These are phyloP conservation scores for Calendula officinalis DNA, from an alignment of 129 eudicot species.

Conservation along the genomic window DNA sequence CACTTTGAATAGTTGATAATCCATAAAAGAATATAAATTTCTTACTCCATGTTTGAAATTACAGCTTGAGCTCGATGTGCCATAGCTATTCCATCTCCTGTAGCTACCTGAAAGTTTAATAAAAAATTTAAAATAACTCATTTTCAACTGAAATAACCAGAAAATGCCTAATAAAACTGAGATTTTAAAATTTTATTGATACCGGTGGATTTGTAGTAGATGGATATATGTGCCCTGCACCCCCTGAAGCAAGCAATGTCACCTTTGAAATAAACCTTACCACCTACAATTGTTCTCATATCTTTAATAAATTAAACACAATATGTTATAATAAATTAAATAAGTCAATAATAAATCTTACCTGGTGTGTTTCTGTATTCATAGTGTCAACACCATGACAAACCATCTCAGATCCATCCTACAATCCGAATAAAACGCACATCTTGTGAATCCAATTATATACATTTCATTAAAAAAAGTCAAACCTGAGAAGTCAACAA, in stretches of 20 bases:
- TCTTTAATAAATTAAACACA: no score
- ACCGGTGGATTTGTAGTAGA: constrained; percentile 95
- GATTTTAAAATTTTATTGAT: background rate
- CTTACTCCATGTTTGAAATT: constrained; percentile 97
- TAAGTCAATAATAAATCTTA: background rate
- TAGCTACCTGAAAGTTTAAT: constrained; percentile 63
- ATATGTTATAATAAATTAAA: no score
- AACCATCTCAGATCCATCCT: constrained; percentile 82
- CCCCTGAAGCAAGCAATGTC: constrained; percentile 98
- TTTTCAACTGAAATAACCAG: background rate
- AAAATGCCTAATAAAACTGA: background rate
- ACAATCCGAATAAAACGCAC: constrained; percentile 27
- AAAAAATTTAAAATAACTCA: background rate
- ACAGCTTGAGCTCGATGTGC: constrained; percentile 99
- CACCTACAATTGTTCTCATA: constrained; percentile 41
- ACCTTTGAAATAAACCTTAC: constrained; percentile 92
- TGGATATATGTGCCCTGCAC: constrained; percentile 98
- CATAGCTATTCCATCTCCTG: constrained; percentile 99
- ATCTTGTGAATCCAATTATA: constrained; percentile 7
- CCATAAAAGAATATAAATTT: background rate
- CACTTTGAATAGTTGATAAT: no score
- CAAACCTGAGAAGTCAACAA: constrained; percentile 90
- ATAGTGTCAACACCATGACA: constrained; percentile 94
- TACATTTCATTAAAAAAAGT: background rate
- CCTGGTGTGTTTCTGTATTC: constrained; percentile 87